Percentiles rank a stretch among this genome's conserved stretches.
Conservation (phyloP, 495 filamentous ascomycete genomes). For the Penicillium fimorum region DNA sequence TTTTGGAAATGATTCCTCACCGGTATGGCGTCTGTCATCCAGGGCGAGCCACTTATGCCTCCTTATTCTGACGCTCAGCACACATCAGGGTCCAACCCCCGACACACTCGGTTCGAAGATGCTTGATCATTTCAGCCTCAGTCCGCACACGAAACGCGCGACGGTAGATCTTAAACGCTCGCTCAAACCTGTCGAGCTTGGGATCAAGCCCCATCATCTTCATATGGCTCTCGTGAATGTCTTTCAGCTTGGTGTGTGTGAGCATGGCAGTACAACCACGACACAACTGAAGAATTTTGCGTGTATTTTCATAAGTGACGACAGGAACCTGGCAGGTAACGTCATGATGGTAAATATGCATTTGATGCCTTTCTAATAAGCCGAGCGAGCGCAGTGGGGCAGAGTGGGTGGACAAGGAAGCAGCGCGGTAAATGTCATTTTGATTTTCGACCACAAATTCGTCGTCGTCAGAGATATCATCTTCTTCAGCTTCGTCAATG, state of each 20-base stretch:
- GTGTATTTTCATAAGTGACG: background rate
- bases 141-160: background rate
- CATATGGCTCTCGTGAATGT: background rate
- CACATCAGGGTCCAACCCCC: background rate
- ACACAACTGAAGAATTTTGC: background rate
- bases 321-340: background rate
- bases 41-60: background rate
- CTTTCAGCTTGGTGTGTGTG: background rate
- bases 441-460: background rate
- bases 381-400: background rate
- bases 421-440: background rate
- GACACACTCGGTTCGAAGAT: background rate
- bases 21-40: background rate
- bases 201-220: background rate
- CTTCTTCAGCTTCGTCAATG: background rate
- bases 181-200: background rate
- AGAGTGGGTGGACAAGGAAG: background rate
- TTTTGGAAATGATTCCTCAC: background rate
- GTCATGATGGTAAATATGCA: background rate
- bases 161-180: background rate
- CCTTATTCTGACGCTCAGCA: background rate
- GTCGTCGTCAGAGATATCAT: background rate
- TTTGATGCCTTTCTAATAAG: background rate
- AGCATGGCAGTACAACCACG: background rate
- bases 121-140: background rate